Percentiles rank a stretch among this genome's conserved stretches.
phyloP scores from a whole-genome alignment of 1,284 basidiomycete species.

The Polyporus tsugae region DNA sequence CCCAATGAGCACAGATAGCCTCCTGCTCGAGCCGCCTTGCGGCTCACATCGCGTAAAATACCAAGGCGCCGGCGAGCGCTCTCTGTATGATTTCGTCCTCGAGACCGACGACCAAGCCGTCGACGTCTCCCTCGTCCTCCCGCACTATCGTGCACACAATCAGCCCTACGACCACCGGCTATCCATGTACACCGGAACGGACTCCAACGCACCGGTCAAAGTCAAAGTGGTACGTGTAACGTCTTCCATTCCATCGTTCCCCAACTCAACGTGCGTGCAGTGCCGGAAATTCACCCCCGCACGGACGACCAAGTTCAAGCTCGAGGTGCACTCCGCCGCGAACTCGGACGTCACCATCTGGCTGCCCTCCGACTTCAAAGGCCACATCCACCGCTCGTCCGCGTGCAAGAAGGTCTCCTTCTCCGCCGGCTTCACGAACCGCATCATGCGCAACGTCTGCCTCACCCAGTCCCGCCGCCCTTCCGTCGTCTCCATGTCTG shows the following conservation, averaged over 20 bases:
- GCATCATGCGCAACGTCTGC: constrained; percentile 65
- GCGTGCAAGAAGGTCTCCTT: constrained; percentile 55
- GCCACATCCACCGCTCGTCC: constrained; percentile 63
- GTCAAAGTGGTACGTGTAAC: constrained; percentile 64
- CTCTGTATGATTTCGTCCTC: constrained; percentile 66
- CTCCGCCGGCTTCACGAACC: constrained; percentile 77
- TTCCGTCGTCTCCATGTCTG: constrained; percentile 38
- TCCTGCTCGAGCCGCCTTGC: constrained; percentile 40
- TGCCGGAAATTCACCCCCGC: constrained; percentile 70
- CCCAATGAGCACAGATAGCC: constrained; percentile 41
- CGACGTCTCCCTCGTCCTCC: constrained; percentile 72
- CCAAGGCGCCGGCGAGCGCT: constrained; percentile 39
- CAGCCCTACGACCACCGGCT: constrained; percentile 76
- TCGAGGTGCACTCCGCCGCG: constrained; percentile 64
- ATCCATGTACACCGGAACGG: constrained; percentile 67
- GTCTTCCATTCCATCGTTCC: constrained; percentile 12
- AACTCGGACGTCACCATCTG: constrained; percentile 72
- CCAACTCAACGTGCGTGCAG: constrained; percentile 44
- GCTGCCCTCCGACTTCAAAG: constrained; percentile 80
- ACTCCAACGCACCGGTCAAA: constrained; percentile 59
- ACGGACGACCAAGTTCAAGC: constrained; percentile 60
- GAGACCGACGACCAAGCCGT: constrained; percentile 59
- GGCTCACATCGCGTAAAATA: constrained; percentile 44
- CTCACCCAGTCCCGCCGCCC: constrained; percentile 55
- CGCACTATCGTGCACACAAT: constrained; percentile 76